Evolutionary conservation across 1,139 yeast species (phyloP).

Genomic region (Nematodospora anomalae): DNA sequence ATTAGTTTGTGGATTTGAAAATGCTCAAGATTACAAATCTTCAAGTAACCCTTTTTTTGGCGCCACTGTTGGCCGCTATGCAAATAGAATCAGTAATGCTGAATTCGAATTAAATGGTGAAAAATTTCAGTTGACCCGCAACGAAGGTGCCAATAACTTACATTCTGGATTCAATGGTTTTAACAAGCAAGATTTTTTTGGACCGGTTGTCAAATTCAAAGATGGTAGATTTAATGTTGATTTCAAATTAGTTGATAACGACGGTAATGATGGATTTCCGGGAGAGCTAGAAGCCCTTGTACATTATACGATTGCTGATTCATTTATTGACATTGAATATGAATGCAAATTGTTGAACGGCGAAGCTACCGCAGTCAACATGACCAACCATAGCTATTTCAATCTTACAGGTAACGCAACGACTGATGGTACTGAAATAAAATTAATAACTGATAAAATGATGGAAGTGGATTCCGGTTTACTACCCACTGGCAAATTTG

Average conservation of each 20-base stretch:
- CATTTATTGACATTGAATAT: conserved; percentile 45
- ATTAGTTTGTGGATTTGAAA: conserved; percentile 35
- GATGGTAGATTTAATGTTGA: conserved; percentile 37
- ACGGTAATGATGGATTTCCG: conserved; percentile 56
- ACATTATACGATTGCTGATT: conserved; percentile 38
- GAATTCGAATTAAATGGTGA: conserved; percentile 41
- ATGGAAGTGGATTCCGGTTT: conserved; percentile 40
- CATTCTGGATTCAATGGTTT: conserved; percentile 57
- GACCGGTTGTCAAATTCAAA: conserved; percentile 45
- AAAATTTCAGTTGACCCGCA: conserved; percentile 39
- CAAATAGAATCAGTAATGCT: conserved; percentile 58
- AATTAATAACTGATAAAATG: conserved; percentile 26
- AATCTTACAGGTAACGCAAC: conserved; percentile 34
- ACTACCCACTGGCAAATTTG: conserved; percentile 54
- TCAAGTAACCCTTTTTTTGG: conserved; percentile 54
- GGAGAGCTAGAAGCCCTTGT: conserved; percentile 48
- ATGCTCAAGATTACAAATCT: conserved; percentile 36
- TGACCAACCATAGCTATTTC: conserved; percentile 69
- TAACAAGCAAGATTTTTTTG: conserved; percentile 49
- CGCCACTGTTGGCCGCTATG: conserved; percentile 63
- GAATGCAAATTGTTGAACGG: conserved; percentile 41
- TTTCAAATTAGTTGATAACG: conserved; percentile 43
- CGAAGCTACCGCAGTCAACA: conserved; percentile 51
- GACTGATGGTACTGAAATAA: conserved; percentile 37
- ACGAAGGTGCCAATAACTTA: conserved; percentile 45